Evolutionary conservation across 495 filamentous ascomycete genomes (phyloP).

Genomic region (Saxophila tyrrhenica): DNA sequence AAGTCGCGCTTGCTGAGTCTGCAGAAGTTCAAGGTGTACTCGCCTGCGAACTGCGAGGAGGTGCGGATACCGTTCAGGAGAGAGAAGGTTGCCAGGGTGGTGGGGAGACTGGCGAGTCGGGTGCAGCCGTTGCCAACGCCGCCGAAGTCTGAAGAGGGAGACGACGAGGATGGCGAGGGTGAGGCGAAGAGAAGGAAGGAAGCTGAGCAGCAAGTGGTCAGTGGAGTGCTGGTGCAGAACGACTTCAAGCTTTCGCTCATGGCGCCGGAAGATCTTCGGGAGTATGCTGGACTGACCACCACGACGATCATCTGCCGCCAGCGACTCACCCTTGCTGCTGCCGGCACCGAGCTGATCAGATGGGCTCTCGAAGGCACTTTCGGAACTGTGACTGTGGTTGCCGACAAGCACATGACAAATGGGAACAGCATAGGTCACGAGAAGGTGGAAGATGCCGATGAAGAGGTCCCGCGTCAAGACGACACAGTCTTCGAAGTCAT

Average conservation of each 20-base stretch:
- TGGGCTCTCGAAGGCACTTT: conserved; percentile 95
- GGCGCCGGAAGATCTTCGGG: conserved; percentile 88
- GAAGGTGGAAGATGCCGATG: conserved; percentile 44
- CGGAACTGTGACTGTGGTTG: conserved; percentile 66
- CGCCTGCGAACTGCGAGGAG: conserved; percentile 87
- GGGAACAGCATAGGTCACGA: conserved; percentile 27
- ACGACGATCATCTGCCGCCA: conserved; percentile 89
- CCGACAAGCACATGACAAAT: conserved; percentile 32
- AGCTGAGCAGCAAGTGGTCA: conserved; percentile 49
- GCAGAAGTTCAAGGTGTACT: conserved; percentile 84
- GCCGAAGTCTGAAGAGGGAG: conserved; percentile 8
- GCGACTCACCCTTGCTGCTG: conserved; percentile 69
- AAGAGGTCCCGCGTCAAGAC: conserved; percentile 41
- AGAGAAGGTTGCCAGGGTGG: conserved; percentile 94
- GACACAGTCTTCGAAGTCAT: conserved; percentile 64
- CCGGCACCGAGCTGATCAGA: conserved; percentile 78
- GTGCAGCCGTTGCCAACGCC: conserved; percentile 49
- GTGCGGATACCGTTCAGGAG: conserved; percentile 88
- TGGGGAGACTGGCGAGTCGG: conserved; percentile 72
- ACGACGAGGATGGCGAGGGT: conserved; percentile 22
- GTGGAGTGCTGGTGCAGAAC: conserved; percentile 87
- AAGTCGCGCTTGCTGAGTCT: conserved; percentile 89
- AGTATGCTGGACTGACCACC: conserved; percentile 90
- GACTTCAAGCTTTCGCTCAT: conserved; percentile 94
- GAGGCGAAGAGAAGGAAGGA: conserved; percentile 35